phyloP scores from a whole-genome alignment of 331 rosid genomes.

The Phaseolus coccineus region DNA sequence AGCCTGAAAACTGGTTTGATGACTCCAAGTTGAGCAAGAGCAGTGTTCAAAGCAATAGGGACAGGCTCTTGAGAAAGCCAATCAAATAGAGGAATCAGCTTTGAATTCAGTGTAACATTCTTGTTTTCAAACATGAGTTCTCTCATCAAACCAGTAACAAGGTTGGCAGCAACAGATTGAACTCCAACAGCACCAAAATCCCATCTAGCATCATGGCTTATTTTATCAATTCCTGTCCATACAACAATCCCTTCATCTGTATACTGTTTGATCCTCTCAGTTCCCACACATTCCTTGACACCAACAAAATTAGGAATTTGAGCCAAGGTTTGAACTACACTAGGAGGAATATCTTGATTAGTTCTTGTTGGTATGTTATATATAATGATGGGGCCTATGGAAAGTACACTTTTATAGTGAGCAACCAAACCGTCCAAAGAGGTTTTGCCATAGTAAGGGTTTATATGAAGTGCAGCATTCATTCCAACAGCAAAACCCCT shows the following conservation, averaged over 20 bases:
- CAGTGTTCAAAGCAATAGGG: slow-evolving; percentile 82
- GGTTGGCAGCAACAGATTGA: slow-evolving; percentile 77
- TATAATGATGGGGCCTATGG: slow-evolving; percentile 85
- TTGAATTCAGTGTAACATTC: slow-evolving; percentile 62
- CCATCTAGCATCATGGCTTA: slow-evolving; percentile 90
- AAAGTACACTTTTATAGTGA: slow-evolving; percentile 73
- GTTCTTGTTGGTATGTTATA: slow-evolving; percentile 91
- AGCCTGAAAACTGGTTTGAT: slow-evolving; percentile 90
- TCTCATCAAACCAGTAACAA: slow-evolving; percentile 78
- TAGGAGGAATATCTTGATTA: slow-evolving; percentile 87
- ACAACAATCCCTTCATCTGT: slow-evolving; percentile 64
- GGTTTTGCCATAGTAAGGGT: slow-evolving; percentile 95
- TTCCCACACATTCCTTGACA: slow-evolving; percentile 86
- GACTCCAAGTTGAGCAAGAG: slow-evolving; percentile 95
- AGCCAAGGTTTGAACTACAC: slow-evolving; percentile 60
- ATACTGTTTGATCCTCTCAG: slow-evolving; percentile 67
- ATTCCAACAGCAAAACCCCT: slow-evolving; percentile 97
- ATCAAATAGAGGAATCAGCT: slow-evolving; percentile 68
- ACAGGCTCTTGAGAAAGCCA: slow-evolving; percentile 84
- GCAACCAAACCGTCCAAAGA: slow-evolving; percentile 75
- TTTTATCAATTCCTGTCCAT: slow-evolving; percentile 88
- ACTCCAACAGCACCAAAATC: slow-evolving; percentile 83
- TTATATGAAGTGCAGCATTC: slow-evolving; percentile 96
- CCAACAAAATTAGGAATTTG: slow-evolving; percentile 75
- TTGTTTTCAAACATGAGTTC: slow-evolving; percentile 76